A percentile compares a stretch with the other conserved stretches of the same genome.
Evolutionary conservation across 306 rosid species (phyloP).

Genomic region (Sesbania bispinosa): DNA sequence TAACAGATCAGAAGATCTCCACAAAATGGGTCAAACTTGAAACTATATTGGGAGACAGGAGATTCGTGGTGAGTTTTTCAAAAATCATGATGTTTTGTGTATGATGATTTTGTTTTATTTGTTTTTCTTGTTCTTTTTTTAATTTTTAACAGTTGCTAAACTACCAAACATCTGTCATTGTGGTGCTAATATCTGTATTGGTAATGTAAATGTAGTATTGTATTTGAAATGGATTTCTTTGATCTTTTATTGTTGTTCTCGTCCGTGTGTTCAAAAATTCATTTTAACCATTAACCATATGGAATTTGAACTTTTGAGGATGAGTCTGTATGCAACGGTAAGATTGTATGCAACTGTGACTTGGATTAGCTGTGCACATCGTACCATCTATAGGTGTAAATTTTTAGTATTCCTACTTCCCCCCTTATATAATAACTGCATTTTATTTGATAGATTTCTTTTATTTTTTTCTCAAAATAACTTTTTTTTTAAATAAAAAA

Average conservation of each 20-base stretch:
- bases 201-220: constrained; percentile 2
- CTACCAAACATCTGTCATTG: not conserved
- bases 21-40: not conserved
- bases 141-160: not conserved
- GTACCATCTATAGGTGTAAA: too few species aligned
- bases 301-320: not conserved
- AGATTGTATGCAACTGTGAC: not conserved
- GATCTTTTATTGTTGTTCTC: not conserved
- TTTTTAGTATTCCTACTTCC: too few species aligned
- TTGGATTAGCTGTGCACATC: too few species aligned
- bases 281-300: not conserved
- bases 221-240: not conserved
- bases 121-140: not conserved
- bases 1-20: constrained; percentile 15
- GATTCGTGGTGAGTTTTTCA: not conserved
- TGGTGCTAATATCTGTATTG: not conserved
- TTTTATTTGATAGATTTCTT: too few species aligned
- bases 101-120: not conserved
- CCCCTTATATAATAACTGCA: too few species aligned
- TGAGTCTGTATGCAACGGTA: not conserved
- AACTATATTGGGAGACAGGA: not conserved
- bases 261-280: not conserved
- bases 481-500: too few species aligned
- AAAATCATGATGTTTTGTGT: not conserved
- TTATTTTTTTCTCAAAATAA: too few species aligned